Evolutionary conservation across 2,329 filamentous ascomycete genomes (phyloP).

Genomic region (Penicillium sp.): DNA sequence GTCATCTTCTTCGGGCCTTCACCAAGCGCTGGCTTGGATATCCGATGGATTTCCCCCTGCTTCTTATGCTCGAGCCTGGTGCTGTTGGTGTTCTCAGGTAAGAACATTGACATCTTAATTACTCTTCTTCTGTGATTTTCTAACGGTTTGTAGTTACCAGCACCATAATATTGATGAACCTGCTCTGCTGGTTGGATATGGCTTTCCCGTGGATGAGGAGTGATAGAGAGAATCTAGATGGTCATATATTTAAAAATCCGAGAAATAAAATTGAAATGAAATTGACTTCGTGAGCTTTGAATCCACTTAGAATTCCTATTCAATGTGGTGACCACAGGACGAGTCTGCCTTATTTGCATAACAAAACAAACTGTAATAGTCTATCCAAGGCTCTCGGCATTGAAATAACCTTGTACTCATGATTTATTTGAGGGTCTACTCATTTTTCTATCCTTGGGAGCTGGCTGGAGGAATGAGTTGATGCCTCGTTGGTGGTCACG

Average conservation of each 20-base stretch:
- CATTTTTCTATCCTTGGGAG: too few relatives aligned
- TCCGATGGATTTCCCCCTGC: conserved; percentile 41
- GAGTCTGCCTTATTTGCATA: too few relatives aligned
- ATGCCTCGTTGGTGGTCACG: too few relatives aligned
- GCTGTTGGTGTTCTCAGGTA: conserved; percentile 46
- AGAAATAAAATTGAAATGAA: neutral
- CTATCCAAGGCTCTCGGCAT: too few relatives aligned
- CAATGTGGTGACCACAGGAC: too few relatives aligned
- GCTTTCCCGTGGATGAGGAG: conserved; percentile 30
- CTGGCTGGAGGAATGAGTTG: too few relatives aligned
- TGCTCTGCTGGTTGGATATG: conserved; percentile 45
- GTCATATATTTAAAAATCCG: neutral
- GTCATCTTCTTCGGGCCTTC: conserved; percentile 49
- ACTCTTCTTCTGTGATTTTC: neutral
- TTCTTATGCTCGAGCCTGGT: conserved; percentile 49
- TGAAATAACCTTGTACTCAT: too few relatives aligned
- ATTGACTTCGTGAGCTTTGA: too few relatives aligned
- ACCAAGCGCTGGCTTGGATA: conserved; percentile 50
- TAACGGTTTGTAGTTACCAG: conserved; percentile 27
- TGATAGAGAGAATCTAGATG: neutral
- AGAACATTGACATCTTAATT: neutral
- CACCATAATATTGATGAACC: conserved; percentile 43
- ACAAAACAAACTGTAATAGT: too few relatives aligned
- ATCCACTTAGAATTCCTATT: too few relatives aligned
- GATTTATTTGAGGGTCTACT: too few relatives aligned